A percentile compares a stretch with the other conserved stretches of the same genome.
Conservation (phyloP, 176 grass and related monocot species). For the Microstegium vimineum region DNA sequence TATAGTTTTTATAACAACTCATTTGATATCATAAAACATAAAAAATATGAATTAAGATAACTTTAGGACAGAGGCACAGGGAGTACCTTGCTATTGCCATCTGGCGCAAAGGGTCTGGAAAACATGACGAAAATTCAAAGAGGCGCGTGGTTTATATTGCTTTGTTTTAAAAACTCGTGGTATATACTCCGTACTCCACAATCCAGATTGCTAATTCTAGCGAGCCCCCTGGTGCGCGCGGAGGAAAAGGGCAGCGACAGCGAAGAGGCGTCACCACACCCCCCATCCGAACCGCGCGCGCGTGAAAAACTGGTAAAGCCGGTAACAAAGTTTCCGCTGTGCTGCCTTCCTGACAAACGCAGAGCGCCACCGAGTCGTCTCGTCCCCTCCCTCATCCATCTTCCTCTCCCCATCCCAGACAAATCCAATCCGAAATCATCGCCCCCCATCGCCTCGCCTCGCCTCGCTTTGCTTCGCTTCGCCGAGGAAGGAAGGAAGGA, state of each 20-base stretch:
- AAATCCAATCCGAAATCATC: constrained; percentile 12
- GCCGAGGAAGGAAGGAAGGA: background rate
- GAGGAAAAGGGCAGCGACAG: background rate
- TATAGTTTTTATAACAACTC: no score
- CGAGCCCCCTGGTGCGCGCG: background rate
- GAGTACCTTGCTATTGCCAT: no score
- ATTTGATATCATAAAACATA: no score
- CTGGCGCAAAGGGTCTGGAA: background rate
- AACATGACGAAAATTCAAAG: background rate
- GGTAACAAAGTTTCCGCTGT: background rate
- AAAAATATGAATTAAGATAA: no score
- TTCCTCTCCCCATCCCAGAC: background rate
- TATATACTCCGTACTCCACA: no score
- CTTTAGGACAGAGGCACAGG: background rate
- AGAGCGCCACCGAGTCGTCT: background rate
- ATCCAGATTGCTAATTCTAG: background rate
- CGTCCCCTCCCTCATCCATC: background rate
- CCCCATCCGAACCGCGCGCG: background rate
- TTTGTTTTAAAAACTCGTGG: no score
- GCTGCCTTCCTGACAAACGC: background rate
- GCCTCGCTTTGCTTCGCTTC: background rate
- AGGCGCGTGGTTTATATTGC: background rate
- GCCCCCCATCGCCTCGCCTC: no score
- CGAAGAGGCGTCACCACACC: background rate
- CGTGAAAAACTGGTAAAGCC: background rate